A percentile compares a stretch with the other conserved stretches of the same genome.
Conservation (phyloP, 495 filamentous ascomycete genomes). For the Penicillium pulvis region DNA sequence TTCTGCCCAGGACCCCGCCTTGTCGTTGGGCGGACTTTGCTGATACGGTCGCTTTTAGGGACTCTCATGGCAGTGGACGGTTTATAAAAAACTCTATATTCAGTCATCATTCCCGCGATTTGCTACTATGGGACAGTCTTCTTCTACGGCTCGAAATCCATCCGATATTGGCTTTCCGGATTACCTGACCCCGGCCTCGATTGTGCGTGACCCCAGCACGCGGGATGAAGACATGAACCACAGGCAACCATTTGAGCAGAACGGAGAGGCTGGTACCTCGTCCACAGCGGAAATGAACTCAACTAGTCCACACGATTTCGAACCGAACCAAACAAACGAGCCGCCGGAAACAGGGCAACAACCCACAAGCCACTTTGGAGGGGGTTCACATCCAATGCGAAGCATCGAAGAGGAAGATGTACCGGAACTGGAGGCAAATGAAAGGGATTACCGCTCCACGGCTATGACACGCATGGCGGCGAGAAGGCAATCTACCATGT, state of each 20-base stretch:
- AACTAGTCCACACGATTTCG: constrained; percentile 18
- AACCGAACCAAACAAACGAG: constrained; percentile 16
- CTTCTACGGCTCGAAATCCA: constrained; percentile 45
- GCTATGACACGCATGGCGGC: constrained; percentile 46
- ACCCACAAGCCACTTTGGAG: constrained; percentile 16
- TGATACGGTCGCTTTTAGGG: constrained; percentile 16
- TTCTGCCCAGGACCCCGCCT: background rate
- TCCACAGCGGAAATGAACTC: constrained; percentile 21
- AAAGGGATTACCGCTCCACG: constrained; percentile 37
- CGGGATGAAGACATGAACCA: constrained; percentile 49
- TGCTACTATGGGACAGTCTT: constrained; percentile 55
- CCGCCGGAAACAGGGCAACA: constrained; percentile 28
- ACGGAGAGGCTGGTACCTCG: constrained; percentile 26
- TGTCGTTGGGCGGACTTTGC: background rate
- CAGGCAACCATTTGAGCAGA: constrained; percentile 33
- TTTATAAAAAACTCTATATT: constrained; percentile 26
- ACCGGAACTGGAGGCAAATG: constrained; percentile 26
- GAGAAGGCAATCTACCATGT: constrained; percentile 53
- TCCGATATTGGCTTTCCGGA: constrained; percentile 31
- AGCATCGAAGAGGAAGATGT: constrained; percentile 38
- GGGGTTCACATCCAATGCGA: constrained; percentile 31
- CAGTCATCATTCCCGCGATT: constrained; percentile 13
- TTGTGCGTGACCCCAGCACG: constrained; percentile 25
- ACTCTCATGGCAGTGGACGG: constrained; percentile 39
- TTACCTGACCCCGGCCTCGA: constrained; percentile 23